phyloP scores from a whole-genome alignment of 2,329 filamentous ascomycete species.

The Stagonosporopsis chrysanthemi region DNA sequence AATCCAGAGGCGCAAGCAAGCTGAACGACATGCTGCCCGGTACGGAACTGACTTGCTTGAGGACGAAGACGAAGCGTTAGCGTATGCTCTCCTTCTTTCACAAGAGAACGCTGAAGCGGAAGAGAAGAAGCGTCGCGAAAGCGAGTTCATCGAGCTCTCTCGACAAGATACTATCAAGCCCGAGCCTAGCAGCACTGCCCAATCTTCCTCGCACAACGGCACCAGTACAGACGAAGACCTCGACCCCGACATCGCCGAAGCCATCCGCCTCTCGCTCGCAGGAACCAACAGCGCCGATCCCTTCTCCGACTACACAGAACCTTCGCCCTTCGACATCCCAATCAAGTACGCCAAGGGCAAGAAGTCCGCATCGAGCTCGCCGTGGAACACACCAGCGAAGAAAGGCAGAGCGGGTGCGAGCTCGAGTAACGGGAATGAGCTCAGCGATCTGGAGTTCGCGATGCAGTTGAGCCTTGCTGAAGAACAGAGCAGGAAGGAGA shows the following conservation, averaged over 20 bases:
- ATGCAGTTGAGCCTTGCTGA: slow-evolving; percentile 69
- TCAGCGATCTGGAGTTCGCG: slow-evolving; percentile 67
- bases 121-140: slow-evolving; percentile 55
- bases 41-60: slow-evolving; percentile 82
- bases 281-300: slow-evolving; percentile 20
- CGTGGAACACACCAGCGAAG: slow-evolving; percentile 35
- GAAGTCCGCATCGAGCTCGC: slow-evolving; percentile 33
- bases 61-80: slow-evolving; percentile 67
- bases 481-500: slow-evolving; percentile 58
- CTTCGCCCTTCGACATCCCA: slow-evolving; percentile 52
- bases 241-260: slow-evolving; percentile 68
- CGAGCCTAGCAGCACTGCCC: slow-evolving; percentile 38
- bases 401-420: slow-evolving; percentile 43
- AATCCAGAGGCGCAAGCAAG: slow-evolving; percentile 70
- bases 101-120: slow-evolving; percentile 63
- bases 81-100: slow-evolving; percentile 68
- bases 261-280: slow-evolving; percentile 62
- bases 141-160: slow-evolving; percentile 43
- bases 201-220: slow-evolving; percentile 38
- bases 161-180: slow-evolving; percentile 14
- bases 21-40: slow-evolving; percentile 73
- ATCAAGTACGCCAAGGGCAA: slow-evolving; percentile 55
- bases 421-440: slow-evolving; percentile 52
- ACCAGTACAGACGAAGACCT: slow-evolving; percentile 54
- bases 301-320: slow-evolving; percentile 15